Conservation (phyloP, 768 basidiomycete genomes). For the Mycena albidolilacea region DNA sequence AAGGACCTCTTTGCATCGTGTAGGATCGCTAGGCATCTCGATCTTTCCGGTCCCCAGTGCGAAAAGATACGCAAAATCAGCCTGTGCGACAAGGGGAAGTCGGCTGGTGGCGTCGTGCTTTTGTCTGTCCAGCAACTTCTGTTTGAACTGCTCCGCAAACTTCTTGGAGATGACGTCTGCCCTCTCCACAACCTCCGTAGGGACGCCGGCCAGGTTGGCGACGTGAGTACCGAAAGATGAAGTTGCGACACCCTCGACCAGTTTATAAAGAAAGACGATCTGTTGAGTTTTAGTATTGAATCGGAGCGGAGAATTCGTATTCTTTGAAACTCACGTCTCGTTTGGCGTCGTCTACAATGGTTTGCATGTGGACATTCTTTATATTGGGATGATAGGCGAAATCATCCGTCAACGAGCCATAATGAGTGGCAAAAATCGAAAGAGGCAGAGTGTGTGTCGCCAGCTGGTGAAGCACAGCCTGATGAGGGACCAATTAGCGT, state of each 20-base stretch:
- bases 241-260: constrained; percentile 88
- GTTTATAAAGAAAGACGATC: constrained; percentile 96
- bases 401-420: constrained; percentile 95
- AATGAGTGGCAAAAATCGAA: constrained; percentile 98
- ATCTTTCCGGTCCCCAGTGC: constrained; percentile 70
- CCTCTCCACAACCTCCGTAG: constrained; percentile 85
- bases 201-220: constrained; percentile 95
- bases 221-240: constrained; percentile 96
- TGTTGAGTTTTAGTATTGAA: constrained; percentile 46
- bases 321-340: constrained; percentile 71
- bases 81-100: constrained; percentile 87
- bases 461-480: constrained; percentile 95
- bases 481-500: constrained; percentile 22
- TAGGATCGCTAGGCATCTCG: constrained; percentile 67
- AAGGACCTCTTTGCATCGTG: constrained; percentile 68
- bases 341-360: constrained; percentile 93
- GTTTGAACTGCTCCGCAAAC: constrained; percentile 91
- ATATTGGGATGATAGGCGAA: constrained; percentile 94
- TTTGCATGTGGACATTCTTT: constrained; percentile 96
- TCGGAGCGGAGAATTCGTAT: neutral
- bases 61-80: constrained; percentile 89
- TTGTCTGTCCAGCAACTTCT: constrained; percentile 78
- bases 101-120: constrained; percentile 65
- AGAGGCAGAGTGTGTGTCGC: constrained; percentile 93
- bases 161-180: constrained; percentile 90